Evolutionary conservation across 1,284 basidiomycete species (phyloP).

Genomic region (Polyporus tsugae): DNA sequence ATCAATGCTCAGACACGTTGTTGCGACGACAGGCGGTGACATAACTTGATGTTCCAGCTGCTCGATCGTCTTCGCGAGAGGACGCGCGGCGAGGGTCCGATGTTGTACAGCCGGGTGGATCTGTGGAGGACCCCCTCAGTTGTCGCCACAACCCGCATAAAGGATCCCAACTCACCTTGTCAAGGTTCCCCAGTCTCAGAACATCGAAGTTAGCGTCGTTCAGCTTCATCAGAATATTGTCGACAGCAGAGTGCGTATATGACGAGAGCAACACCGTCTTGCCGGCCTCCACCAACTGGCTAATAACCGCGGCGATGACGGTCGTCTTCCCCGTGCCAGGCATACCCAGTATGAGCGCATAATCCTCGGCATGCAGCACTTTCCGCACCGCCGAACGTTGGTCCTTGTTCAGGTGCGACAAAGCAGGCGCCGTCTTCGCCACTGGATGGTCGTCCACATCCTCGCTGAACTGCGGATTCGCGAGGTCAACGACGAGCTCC

Average conservation of each 20-base stretch:
- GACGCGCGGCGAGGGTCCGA: slow-evolving; percentile 70
- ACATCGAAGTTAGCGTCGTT: slow-evolving; percentile 73
- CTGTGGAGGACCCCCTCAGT: slow-evolving; percentile 46
- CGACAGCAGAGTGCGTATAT: slow-evolving; percentile 98
- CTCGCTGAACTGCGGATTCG: slow-evolving; percentile 67
- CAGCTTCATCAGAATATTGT: slow-evolving; percentile 91
- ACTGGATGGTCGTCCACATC: slow-evolving; percentile 24
- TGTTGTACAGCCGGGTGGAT: slow-evolving; percentile 82
- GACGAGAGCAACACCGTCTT: slow-evolving; percentile 91
- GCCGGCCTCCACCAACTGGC: slow-evolving; percentile 78
- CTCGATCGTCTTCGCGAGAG: slow-evolving; percentile 69
- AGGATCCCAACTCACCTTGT: slow-evolving; percentile 72
- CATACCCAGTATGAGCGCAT: slow-evolving; percentile 95
- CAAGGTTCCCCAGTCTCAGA: slow-evolving; percentile 87
- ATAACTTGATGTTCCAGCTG: slow-evolving; percentile 85
- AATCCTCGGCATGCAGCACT: slow-evolving; percentile 86
- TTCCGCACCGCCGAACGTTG: slow-evolving; percentile 81
- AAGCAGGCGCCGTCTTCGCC: background rate
- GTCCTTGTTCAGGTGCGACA: slow-evolving; percentile 69
- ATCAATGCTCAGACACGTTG: slow-evolving; percentile 92
- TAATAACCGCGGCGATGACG: slow-evolving; percentile 90
- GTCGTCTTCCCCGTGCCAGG: slow-evolving; percentile 99
- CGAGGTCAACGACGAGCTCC: slow-evolving; percentile 85
- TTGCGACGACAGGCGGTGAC: slow-evolving; percentile 92
- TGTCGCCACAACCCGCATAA: background rate